phyloP scores from a whole-genome alignment of 345 rosid genomes.

The Sonneratia caseolaris region DNA sequence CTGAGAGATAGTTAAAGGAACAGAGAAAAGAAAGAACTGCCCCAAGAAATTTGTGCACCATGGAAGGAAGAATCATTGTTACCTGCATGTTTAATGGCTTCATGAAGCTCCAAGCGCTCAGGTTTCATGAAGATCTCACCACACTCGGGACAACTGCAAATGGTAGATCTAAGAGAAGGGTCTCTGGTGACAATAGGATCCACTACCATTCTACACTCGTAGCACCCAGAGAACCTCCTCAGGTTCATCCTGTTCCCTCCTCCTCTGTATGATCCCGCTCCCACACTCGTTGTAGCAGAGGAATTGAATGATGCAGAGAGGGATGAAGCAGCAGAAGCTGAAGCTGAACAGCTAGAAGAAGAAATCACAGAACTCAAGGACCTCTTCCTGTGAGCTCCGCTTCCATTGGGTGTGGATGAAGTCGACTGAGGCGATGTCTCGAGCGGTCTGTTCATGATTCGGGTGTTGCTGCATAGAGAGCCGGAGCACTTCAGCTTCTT shows the following conservation, averaged over 20 bases:
- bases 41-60: not conserved
- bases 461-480: slow-evolving; percentile 67
- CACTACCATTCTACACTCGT: slow-evolving; percentile 14
- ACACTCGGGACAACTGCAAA: slow-evolving; percentile 13
- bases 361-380: not conserved
- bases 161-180: slow-evolving; percentile 15
- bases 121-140: slow-evolving; percentile 12
- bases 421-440: not conserved
- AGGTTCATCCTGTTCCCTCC: slow-evolving; percentile 7
- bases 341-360: not conserved
- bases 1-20: too few species aligned
- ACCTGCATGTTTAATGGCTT: slow-evolving; percentile 18
- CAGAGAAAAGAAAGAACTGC: not conserved
- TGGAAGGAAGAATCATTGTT: not conserved
- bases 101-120: slow-evolving; percentile 14
- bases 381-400: slow-evolving; percentile 7
- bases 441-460: slow-evolving; percentile 40
- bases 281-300: not conserved
- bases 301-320: slow-evolving; percentile 2
- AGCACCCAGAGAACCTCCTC: slow-evolving; percentile 17
- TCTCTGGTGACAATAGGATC: slow-evolving; percentile 15
- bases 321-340: not conserved
- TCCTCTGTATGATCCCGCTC: not conserved
- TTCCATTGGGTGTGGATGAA: not conserved
- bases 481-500: slow-evolving; percentile 37